These are phyloP conservation scores for Mortierella sp. DNA, from an alignment of 371 early-diverging fungal species.

Conservation along the genomic window DNA sequence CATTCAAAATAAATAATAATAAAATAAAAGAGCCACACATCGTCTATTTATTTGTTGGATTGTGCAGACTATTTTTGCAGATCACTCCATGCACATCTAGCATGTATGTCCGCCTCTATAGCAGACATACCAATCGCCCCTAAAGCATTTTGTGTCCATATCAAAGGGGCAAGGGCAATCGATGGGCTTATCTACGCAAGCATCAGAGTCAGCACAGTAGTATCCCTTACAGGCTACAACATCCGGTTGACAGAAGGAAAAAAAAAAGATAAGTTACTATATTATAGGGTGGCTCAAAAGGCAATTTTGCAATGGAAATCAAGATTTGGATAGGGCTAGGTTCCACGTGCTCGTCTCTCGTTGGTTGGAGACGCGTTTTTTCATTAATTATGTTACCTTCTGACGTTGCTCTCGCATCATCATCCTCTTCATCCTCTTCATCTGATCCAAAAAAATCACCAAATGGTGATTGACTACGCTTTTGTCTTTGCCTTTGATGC, in stretches of 20 bases:
- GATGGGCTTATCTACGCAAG: slow-evolving; percentile 38
- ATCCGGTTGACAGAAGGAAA: neutral
- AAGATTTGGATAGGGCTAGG: neutral
- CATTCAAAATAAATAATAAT: neutral
- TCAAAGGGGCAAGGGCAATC: slow-evolving; percentile 40
- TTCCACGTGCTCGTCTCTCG: neutral
- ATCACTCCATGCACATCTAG: neutral
- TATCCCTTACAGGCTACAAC: slow-evolving; percentile 17
- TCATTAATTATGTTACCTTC: slow-evolving; percentile 7
- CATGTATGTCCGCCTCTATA: slow-evolving; percentile 27
- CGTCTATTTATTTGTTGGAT: neutral
- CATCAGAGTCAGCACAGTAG: slow-evolving; percentile 27
- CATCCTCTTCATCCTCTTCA: slow-evolving; percentile 8
- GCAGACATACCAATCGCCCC: slow-evolving; percentile 50
- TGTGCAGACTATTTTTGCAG: neutral
- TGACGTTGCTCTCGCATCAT: neutral
- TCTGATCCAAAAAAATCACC: slow-evolving; percentile 23
- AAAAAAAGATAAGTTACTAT: neutral
- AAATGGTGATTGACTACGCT: slow-evolving; percentile 23
- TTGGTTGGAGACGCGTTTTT: neutral
- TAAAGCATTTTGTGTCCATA: slow-evolving; percentile 36
- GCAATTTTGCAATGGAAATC: neutral
- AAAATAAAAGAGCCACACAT: neutral
- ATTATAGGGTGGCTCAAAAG: neutral
- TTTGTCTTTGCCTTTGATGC: neutral